Evolutionary conservation across 2,329 filamentous ascomycete species (phyloP).

Genomic region (Whalleya microplaca): DNA sequence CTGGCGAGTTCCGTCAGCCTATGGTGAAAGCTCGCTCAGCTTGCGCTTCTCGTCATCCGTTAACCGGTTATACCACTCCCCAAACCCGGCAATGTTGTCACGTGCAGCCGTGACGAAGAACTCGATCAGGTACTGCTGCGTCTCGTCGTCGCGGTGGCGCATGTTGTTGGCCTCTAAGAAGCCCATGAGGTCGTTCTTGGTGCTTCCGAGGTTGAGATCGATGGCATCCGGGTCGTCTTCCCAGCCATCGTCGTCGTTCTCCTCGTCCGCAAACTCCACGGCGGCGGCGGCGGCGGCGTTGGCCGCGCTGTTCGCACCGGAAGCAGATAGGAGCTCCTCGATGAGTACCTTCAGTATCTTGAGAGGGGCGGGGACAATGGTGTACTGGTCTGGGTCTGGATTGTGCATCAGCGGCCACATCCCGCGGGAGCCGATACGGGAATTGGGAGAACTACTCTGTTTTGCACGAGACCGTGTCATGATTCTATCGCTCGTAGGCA

Average conservation of each 20-base stretch:
- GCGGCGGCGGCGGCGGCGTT: conserved; percentile 66
- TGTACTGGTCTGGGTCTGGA: conserved; percentile 85
- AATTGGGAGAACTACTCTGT: conserved; percentile 60
- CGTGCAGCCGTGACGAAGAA: conserved; percentile 71
- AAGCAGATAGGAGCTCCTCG: conserved; percentile 84
- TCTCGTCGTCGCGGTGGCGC: conserved; percentile 85
- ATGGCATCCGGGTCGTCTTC: conserved; percentile 81
- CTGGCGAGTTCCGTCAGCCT: not conserved
- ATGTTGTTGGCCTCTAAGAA: conserved; percentile 63
- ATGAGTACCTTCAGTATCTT: conserved; percentile 97
- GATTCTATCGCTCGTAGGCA: conserved; percentile 78
- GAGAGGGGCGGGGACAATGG: conserved; percentile 81
- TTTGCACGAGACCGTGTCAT: conserved; percentile 92
- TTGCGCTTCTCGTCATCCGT: conserved; percentile 60
- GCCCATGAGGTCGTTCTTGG: conserved; percentile 79
- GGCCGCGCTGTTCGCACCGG: conserved; percentile 64
- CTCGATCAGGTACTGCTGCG: conserved; percentile 78
- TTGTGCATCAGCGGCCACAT: not conserved
- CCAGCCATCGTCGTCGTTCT: conserved; percentile 81
- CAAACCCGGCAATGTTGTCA: conserved; percentile 61
- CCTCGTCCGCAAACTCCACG: conserved; percentile 60
- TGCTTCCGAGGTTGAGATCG: conserved; percentile 72
- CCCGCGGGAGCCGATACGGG: not conserved
- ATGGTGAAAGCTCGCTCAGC: conserved; percentile 54
- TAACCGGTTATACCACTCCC: conserved; percentile 59